phyloP scores from a whole-genome alignment of 2,329 filamentous ascomycete species.

The Sporothrix phasma region DNA sequence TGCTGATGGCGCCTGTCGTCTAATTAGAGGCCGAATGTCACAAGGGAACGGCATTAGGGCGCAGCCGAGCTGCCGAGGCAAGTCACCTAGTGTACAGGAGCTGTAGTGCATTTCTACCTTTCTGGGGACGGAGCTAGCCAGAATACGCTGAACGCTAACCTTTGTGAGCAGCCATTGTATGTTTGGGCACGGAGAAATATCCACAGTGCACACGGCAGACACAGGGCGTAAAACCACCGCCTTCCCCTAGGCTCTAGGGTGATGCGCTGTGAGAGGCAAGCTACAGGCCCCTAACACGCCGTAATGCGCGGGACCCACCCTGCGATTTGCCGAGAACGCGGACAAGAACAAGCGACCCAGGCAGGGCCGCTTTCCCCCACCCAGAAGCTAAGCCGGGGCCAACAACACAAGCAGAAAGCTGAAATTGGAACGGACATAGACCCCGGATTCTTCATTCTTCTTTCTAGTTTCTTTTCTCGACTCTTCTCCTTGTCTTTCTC shows the following conservation, averaged over 20 bases:
- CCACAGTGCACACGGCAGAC: no score
- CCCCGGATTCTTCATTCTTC: background rate
- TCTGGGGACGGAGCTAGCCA: background rate
- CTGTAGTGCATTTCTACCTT: background rate
- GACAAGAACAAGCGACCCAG: constrained; percentile 11
- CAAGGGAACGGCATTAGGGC: no score
- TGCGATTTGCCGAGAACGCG: background rate
- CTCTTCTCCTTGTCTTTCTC: background rate
- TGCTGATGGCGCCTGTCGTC: no score
- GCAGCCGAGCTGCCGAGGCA: constrained; percentile 2
- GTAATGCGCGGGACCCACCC: background rate
- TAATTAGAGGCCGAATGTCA: no score
- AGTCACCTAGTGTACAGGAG: no score
- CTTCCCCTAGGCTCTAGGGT: no score
- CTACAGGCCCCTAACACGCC: background rate
- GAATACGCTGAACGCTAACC: background rate
- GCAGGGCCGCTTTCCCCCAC: background rate
- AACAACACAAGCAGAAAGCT: background rate
- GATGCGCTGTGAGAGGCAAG: background rate
- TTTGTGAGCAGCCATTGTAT: background rate
- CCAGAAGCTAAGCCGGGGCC: background rate
- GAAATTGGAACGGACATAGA: constrained; percentile 1
- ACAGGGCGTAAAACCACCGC: no score
- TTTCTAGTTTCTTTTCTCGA: background rate
- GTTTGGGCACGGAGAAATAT: no score